Evolutionary conservation across 2,329 filamentous ascomycete species (phyloP).

Genomic region (Phoma sp.): DNA sequence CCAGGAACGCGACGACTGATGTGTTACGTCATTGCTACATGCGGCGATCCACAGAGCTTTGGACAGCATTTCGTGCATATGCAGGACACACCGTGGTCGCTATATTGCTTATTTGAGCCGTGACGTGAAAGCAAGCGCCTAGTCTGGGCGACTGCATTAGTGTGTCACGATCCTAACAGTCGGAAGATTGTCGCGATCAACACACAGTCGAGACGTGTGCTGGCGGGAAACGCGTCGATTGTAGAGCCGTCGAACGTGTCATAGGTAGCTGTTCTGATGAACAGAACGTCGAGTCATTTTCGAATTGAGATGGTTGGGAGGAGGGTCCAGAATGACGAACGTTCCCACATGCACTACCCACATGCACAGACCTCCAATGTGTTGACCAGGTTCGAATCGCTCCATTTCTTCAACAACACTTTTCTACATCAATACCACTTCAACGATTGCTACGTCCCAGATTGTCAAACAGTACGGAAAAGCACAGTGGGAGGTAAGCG

Average conservation of each 20-base stretch:
- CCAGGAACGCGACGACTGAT: constrained; percentile 36
- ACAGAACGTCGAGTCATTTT: neutral
- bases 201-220: neutral
- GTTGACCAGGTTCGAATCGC: neutral
- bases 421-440: neutral
- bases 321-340: neutral
- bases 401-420: neutral
- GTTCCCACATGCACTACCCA: neutral
- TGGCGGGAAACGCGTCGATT: neutral
- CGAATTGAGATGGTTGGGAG: constrained; percentile 7
- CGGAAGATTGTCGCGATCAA: neutral
- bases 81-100: constrained; percentile 3
- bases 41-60: constrained; percentile 3
- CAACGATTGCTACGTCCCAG: neutral
- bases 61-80: constrained; percentile 13
- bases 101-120: constrained; percentile 10
- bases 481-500: too few species aligned
- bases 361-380: neutral
- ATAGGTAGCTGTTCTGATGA: neutral
- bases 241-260: neutral
- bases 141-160: neutral
- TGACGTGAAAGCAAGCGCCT: neutral
- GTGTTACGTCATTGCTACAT: constrained; percentile 19
- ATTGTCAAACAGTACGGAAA: neutral
- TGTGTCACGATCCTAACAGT: neutral